Base-by-base conservation (phyloP, 306 rosid genomes). In the Lupinus albus region DNA sequence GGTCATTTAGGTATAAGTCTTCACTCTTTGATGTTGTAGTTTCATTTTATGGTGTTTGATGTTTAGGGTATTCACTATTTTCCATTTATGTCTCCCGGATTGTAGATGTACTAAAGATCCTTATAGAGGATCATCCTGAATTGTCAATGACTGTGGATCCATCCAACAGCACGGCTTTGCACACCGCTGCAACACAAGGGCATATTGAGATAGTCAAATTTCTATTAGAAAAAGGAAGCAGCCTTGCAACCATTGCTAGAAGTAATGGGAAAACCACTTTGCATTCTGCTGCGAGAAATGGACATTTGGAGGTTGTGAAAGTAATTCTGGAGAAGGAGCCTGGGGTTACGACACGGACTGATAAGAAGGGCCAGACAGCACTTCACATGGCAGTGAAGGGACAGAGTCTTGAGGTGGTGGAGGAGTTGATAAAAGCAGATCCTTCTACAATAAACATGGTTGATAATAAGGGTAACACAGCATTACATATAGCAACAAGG, bases 361-460 rank as follows among this genome's bases (percentile, higher is more conserved):
- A 93, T 76, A 88, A 90, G 81, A 93, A 93, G 79, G 96, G 99
- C 25, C 99, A 93, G 71, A 86, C 98, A 1, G 96, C 99, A 0
- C 94, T 93, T 63, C 97, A 90, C 79, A 93, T 93, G 99, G 99
- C 99, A 0, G 97, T 76, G 45, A 93, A 93, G 82, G 99, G 99
- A 11, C 97, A 86, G 79, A 82, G 53, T 18, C 78, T 85, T 51
- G 94, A 82, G 82, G 92, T 93, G 55, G 97, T 85, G 25, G 89
- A 82, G 47, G 87, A 61, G 82, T 75, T 93, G 83, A 85, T 86
- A 7, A 86, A 52, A 72, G 87, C 84, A 1, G 97, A 86, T 80
- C 87, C 96, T 7, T 71, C 73, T 0, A 77, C 91, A 28, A 35
- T 88, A 51, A 90, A 86, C 84, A 84, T 88, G 82, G 86, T 80